phyloP scores from a whole-genome alignment of 352 stramenopile genomes.

The Stephanocyclus meneghinianus region DNA sequence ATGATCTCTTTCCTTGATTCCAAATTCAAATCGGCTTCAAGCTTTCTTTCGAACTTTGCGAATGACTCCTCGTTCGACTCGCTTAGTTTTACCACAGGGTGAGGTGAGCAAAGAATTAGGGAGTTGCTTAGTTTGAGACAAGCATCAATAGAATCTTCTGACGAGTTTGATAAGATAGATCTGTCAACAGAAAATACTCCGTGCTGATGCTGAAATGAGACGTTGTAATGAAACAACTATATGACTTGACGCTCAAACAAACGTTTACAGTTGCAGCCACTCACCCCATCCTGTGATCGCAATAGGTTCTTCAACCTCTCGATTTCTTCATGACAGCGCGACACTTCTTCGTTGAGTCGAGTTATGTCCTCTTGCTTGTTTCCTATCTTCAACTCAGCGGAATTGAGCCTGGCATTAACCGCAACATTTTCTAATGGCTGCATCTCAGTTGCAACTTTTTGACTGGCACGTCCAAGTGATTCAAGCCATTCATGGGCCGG shows the following conservation, averaged over 20 bases:
- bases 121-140: constrained; percentile 15
- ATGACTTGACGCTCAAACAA: background rate
- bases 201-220: background rate
- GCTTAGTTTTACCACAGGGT: constrained; percentile 29
- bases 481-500: constrained; percentile 70
- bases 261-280: background rate
- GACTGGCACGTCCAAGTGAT: constrained; percentile 16
- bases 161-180: constrained; percentile 51
- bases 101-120: constrained; percentile 28
- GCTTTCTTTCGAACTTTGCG: constrained; percentile 41
- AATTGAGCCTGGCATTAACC: constrained; percentile 51
- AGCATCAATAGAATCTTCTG: constrained; percentile 30
- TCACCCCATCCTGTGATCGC: background rate
- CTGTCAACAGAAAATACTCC: constrained; percentile 13
- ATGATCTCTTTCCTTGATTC: constrained; percentile 55
- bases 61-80: constrained; percentile 50
- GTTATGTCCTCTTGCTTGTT: constrained; percentile 50
- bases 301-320: constrained; percentile 55
- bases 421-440: constrained; percentile 33
- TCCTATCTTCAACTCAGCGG: constrained; percentile 40
- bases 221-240: background rate
- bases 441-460: background rate
- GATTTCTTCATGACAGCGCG: constrained; percentile 73
- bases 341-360: constrained; percentile 67
- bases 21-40: constrained; percentile 41